Percentiles rank a stretch among this genome's conserved stretches.
phyloP scores from a whole-genome alignment of 345 rosid genomes.

The Sonneratia caseolaris region DNA sequence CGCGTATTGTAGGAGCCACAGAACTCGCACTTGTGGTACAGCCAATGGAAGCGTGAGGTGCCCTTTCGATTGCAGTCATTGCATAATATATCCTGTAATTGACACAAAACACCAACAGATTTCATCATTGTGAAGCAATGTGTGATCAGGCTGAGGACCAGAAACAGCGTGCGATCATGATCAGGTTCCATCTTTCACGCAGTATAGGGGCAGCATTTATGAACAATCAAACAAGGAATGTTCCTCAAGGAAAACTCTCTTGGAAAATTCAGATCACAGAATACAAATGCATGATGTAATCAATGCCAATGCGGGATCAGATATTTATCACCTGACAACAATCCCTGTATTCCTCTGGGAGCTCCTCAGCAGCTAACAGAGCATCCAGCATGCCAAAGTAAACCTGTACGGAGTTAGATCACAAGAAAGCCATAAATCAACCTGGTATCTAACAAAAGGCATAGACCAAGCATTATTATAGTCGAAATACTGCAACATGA shows the following conservation, averaged over 20 bases:
- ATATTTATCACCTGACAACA: conserved; percentile 51
- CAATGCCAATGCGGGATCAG: not conserved
- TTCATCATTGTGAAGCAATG: not conserved
- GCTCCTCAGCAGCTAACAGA: conserved; percentile 74
- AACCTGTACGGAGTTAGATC: conserved; percentile 32
- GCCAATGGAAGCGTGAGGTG: conserved; percentile 57
- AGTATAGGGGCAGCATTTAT: too few species aligned
- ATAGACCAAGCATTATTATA: too few species aligned
- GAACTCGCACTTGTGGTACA: conserved; percentile 54
- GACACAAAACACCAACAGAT: not conserved
- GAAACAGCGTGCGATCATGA: not conserved
- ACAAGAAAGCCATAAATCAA: not conserved
- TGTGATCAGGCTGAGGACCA: not conserved
- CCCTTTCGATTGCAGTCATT: conserved; percentile 70
- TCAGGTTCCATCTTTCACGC: not conserved
- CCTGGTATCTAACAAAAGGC: not conserved
- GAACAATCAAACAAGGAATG: too few species aligned
- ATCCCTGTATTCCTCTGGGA: conserved; percentile 76
- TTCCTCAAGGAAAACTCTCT: not conserved
- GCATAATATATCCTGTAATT: conserved; percentile 55
- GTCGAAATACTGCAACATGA: too few species aligned
- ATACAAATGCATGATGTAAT: not conserved
- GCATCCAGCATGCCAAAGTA: conserved; percentile 97
- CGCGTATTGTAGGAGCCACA: conserved; percentile 66
- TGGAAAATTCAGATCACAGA: not conserved